Evolutionary conservation across 1,139 yeast genomes (phyloP).

Genomic region (Saccharomyces hybrid): DNA sequence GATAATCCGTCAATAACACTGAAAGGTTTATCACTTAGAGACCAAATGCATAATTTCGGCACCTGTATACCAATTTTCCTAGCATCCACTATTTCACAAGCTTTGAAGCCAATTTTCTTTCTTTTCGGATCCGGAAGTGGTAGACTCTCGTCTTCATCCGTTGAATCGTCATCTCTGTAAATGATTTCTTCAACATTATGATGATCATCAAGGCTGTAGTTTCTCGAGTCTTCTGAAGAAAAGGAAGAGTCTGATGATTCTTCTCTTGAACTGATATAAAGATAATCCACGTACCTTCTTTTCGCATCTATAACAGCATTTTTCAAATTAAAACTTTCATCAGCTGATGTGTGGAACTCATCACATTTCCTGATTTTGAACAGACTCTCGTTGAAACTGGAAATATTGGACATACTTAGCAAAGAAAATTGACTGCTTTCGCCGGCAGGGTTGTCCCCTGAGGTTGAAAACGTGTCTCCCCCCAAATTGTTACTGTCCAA

Average conservation of each 20-base stretch:
- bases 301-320: background rate
- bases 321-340: background rate
- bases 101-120: conserved; percentile 55
- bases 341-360: background rate
- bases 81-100: conserved; percentile 81
- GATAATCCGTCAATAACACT: conserved; percentile 92
- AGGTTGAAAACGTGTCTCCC: background rate
- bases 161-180: conserved; percentile 62
- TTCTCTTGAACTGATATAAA: background rate
- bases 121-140: conserved; percentile 57
- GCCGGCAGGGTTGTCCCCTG: background rate
- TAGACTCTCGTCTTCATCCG: conserved; percentile 77
- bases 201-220: conserved; percentile 10
- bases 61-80: conserved; percentile 82
- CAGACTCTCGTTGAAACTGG: background rate
- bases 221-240: background rate
- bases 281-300: background rate
- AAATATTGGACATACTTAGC: background rate
- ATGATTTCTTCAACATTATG: conserved; percentile 24
- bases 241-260: background rate
- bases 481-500: background rate
- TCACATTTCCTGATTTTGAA: background rate
- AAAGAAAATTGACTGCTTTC: background rate
- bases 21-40: conserved; percentile 75
- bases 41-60: conserved; percentile 90